Percentiles rank a stretch among this genome's conserved stretches.
Conservation (phyloP, 805 yeast genomes). For the Yarrowia sp. region DNA sequence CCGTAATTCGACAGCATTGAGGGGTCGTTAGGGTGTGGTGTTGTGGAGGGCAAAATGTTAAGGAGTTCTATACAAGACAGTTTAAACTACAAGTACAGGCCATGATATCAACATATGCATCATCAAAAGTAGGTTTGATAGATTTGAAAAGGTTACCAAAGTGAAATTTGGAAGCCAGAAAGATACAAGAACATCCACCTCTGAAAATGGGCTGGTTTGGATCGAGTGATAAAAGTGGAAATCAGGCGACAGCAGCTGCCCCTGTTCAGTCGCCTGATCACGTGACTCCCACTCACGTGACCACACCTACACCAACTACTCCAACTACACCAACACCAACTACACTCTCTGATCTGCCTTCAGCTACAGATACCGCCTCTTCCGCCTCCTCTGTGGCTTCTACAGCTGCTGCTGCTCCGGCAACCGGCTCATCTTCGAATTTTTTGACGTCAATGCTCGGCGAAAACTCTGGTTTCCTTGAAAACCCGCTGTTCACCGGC, state of each 20-base stretch:
- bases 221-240: neutral
- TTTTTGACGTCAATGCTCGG: slow-evolving; percentile 4
- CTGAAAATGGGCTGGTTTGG: slow-evolving; percentile 34
- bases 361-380: neutral
- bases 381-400: neutral
- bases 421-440: neutral
- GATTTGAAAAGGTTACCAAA: slow-evolving; percentile 6
- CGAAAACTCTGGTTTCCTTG: slow-evolving; percentile 47
- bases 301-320: no score
- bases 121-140: slow-evolving; percentile 1
- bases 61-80: no score
- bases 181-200: no score
- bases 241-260: no score
- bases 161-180: no score
- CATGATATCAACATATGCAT: no score
- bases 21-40: neutral
- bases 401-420: neutral
- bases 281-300: neutral
- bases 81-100: no score
- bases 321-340: no score
- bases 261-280: neutral
- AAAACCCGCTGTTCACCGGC: slow-evolving; percentile 96
- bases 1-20: slow-evolving; percentile 18
- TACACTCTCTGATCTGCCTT: neutral
- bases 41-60: no score